A percentile compares a stretch with the other conserved stretches of the same genome.
Conservation (phyloP, 495 filamentous ascomycete species). For the Aspergillus sparsus region DNA sequence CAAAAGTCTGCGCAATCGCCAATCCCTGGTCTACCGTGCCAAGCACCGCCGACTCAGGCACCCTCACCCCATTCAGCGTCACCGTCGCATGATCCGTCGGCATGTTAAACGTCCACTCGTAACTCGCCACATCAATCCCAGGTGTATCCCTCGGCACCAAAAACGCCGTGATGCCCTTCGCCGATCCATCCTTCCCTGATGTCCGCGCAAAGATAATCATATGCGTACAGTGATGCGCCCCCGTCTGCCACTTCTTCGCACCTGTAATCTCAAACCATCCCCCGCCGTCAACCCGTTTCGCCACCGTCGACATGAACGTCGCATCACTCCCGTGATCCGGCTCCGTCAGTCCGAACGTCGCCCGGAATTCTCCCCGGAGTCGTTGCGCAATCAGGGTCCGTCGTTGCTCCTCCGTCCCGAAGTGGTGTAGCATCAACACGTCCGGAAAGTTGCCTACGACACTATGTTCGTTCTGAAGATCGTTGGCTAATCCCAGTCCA, state of each 20-base stretch:
- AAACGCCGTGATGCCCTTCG: conserved; percentile 58
- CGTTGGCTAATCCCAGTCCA: conserved; percentile 59
- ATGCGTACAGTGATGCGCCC: conserved; percentile 59
- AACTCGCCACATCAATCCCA: conserved; percentile 52
- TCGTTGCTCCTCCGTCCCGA: conserved; percentile 52
- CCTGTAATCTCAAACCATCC: conserved; percentile 54
- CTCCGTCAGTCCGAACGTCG: conserved; percentile 62
- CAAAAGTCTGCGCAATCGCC: conserved; percentile 60
- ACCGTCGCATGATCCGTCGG: conserved; percentile 62
- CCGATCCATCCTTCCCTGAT: conserved; percentile 43
- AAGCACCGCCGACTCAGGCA: conserved; percentile 50
- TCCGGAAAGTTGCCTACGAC: conserved; percentile 62
- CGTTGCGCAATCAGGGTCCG: conserved; percentile 49
- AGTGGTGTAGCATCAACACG: conserved; percentile 58
- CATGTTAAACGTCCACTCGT: conserved; percentile 66
- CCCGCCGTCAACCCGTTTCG: conserved; percentile 30
- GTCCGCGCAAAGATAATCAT: conserved; percentile 61
- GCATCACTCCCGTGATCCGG: conserved; percentile 61
- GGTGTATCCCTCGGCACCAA: conserved; percentile 49
- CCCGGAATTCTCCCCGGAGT: conserved; percentile 49
- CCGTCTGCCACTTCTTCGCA: conserved; percentile 63
- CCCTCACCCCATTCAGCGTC: conserved; percentile 49
- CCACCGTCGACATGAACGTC: conserved; percentile 57
- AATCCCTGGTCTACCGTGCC: conserved; percentile 50
- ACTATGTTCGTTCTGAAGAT: conserved; percentile 61